A percentile compares a stretch with the other conserved stretches of the same genome.
Evolutionary conservation across 176 grass and related monocot genomes (phyloP).

Genomic region (Musa itinerans): DNA sequence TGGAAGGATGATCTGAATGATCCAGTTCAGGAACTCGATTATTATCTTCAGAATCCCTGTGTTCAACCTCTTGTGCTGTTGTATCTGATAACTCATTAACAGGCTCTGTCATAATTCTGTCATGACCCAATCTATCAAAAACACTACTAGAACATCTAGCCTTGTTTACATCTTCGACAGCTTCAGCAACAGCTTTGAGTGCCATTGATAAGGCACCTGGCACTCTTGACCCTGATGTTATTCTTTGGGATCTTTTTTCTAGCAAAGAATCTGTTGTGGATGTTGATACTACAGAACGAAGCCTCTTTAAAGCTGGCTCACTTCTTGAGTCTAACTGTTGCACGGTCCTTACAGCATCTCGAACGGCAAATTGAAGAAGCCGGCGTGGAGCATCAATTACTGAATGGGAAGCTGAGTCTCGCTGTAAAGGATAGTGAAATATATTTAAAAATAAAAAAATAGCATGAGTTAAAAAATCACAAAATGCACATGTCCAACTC

Average conservation of each 20-base stretch:
- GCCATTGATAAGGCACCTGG: conserved; percentile 55
- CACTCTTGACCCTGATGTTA: conserved; percentile 35
- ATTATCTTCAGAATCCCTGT: conserved; percentile 32
- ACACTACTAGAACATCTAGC: conserved; percentile 64
- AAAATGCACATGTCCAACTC: not conserved
- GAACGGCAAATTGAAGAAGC: conserved; percentile 87
- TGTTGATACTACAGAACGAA: conserved; percentile 71
- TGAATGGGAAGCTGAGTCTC: conserved; percentile 33
- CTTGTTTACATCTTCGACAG: conserved; percentile 62
- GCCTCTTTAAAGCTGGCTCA: conserved; percentile 57
- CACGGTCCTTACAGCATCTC: conserved; percentile 84
- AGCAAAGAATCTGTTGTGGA: conserved; percentile 29
- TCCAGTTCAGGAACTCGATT: conserved; percentile 22
- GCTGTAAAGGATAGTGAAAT: conserved; percentile 37
- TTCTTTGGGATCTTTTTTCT: conserved; percentile 51
- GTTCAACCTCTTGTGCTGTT: conserved; percentile 26
- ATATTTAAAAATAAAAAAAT: conserved; percentile 15
- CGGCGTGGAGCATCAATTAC: conserved; percentile 56
- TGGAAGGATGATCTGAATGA: conserved; percentile 34
- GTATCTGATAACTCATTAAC: conserved; percentile 26
- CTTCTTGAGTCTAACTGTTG: conserved; percentile 35
- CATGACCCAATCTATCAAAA: conserved; percentile 73
- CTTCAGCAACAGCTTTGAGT: conserved; percentile 64
- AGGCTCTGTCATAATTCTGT: conserved; percentile 3
- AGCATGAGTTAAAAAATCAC: not conserved